phyloP scores from a whole-genome alignment of 139 green algal genomes.

The Chara braunii region DNA sequence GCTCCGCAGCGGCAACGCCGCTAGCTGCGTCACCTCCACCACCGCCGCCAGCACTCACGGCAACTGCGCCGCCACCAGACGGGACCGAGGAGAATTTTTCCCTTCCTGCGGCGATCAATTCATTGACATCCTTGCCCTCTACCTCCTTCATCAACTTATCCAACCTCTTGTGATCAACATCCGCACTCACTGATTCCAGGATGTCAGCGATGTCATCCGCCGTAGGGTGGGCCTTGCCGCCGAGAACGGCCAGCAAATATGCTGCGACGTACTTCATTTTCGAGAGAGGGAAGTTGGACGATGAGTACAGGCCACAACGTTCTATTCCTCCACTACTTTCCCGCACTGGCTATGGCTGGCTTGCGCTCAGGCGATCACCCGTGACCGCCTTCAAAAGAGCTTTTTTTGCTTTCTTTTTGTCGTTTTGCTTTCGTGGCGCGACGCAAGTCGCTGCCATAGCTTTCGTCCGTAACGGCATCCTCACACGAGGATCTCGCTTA shows the following conservation, averaged over 20 bases:
- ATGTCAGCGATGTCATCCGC: conserved; percentile 63
- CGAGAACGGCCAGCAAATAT: conserved; percentile 56
- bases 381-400: too few relatives aligned
- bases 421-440: too few relatives aligned
- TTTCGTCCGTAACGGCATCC: too few relatives aligned
- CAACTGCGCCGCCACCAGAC: conserved; percentile 45
- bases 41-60: conserved; percentile 25
- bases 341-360: too few relatives aligned
- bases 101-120: conserved; percentile 48
- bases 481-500: too few relatives aligned
- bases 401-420: too few relatives aligned
- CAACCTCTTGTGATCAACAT: conserved; percentile 57
- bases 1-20: conserved; percentile 17
- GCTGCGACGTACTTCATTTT: conserved; percentile 46
- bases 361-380: too few relatives aligned
- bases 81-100: conserved; percentile 67
- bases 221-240: conserved; percentile 54
- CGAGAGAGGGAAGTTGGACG: too few relatives aligned
- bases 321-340: too few relatives aligned
- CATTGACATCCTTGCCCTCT: conserved; percentile 66
- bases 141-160: conserved; percentile 58
- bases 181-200: conserved; percentile 50
- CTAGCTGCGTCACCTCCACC: conserved; percentile 38
- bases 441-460: too few relatives aligned
- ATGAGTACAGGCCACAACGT: too few relatives aligned